Base-by-base conservation (phyloP, 768 basidiomycete genomes). In the Pleurotus salmoneostramineus region DNA sequence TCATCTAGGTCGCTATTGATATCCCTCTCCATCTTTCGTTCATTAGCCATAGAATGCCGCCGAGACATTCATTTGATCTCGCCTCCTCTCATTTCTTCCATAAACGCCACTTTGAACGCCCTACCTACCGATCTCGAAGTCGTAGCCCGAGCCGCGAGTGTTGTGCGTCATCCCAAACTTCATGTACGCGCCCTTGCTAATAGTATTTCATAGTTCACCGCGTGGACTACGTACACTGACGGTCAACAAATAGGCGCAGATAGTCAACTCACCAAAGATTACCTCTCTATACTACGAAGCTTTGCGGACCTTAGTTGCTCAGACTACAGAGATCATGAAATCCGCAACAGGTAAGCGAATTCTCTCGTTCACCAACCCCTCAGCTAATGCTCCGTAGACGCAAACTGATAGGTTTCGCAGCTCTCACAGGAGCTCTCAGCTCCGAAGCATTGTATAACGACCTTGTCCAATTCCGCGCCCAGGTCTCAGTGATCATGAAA, bases 171-270 rank as follows among this genome's bases (percentile, higher is more conserved):
- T 49, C 37, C 15, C 10, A 32, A 7, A 5, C 15, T 21, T 49
- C 37, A 15, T 10, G 51, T 14, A 27, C 31, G 50, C 31, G 56
- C 42, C 21, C 51, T 43, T 58, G 55, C 21, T 57, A 1, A 45
- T 17, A 45, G 5, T 60, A 36, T 46, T 2, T 14, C n/a, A 34
- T 63, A 95, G 89, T 93, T 96, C 65, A 91, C 88, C 3, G 88
- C 93, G 1, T 98, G 93, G 89, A 88, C 89, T 15, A 95, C 94
- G 12, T 97, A 87, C 63, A 93, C 95, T 17, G 89, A 95, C 63
- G 93, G 93, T 0, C 85, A 86, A 56, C 75, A 90, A 42, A 85
- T 95, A 61, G 91, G 90, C 31, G 83, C 87, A 10, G 94, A 96
- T 65, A 82, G 81, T 56, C 71, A 66, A 33, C 73, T 92, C 50